Base-by-base conservation (phyloP, 78 protist genomes). In the Dictyostelium firmibasis region DNA sequence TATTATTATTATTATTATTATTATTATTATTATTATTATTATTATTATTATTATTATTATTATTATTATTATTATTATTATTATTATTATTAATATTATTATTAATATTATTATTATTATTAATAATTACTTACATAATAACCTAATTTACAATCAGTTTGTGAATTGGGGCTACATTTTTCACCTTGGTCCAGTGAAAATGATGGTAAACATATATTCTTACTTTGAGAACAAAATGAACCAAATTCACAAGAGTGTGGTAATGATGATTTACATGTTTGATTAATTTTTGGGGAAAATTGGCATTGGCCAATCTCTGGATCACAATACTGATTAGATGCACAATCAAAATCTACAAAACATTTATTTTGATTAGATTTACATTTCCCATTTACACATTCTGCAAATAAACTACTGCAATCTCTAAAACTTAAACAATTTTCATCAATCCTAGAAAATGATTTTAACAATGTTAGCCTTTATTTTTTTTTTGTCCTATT, bases 391-490 rank as follows among this genome's bases (percentile, higher is more conserved):
- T 70, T 31, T 27, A 70, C 35, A 14, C 77, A 70, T 31, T 70
- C 33, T 70, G 77, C 77, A 70, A 70, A 70, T 31, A 70, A 70
- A 29, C 38, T 27, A 70, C 77, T 70, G 31, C 77, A 70, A 70
- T 70, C 77, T 70, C 41, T 70, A 31, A 27, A 70, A 27, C n/a
- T 31, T 10, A 16, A 9, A 70, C 77, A 70, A 27, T 5, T 13
- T 70, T 70, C 77, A 10, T 31, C 77, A 14, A 70, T 70, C 31
- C 77, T 70, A 13, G 13, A 70, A 27, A 29, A 3, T 16, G 62
- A 50, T 50, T 20, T 50, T 16, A 50, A n/a, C n/a, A n/a, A n/a
- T n/a, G n/a, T n/a, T n/a, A n/a, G n/a, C n/a, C n/a, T 3, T 25
- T 25, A 9, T 9, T 64, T 64, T 64, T 25, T 3, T 64, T 64